phyloP scores from a whole-genome alignment of 768 basidiomycete genomes.

The Lactifluus piperatus region DNA sequence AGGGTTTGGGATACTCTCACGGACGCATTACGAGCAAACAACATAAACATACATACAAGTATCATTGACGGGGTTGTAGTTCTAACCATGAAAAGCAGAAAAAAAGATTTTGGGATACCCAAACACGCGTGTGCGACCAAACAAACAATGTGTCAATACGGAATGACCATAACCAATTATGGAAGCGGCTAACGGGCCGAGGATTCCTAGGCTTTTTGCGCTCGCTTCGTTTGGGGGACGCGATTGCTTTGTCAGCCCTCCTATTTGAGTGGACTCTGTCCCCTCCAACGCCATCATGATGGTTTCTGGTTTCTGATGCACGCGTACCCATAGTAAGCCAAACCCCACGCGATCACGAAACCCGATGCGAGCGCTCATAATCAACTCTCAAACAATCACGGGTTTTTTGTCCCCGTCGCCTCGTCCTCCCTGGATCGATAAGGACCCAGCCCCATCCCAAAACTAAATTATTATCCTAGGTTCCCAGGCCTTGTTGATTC shows the following conservation, averaged over 20 bases:
- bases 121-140: not conserved
- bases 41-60: constrained; percentile 11
- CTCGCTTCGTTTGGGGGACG: not conserved
- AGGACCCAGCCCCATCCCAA: not conserved
- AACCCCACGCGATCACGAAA: not conserved
- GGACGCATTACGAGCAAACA: constrained; percentile 11
- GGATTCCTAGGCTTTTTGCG: too few species aligned
- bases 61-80: constrained; percentile 14
- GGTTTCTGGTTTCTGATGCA: not conserved
- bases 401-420: too few species aligned
- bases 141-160: not conserved
- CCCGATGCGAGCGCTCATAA: not conserved
- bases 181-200: not conserved
- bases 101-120: not conserved
- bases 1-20: constrained; percentile 13
- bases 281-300: not conserved
- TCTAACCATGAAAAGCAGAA: constrained; percentile 2
- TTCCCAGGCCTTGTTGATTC: not conserved
- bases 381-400: too few species aligned
- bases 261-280: not conserved
- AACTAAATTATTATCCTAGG: not conserved
- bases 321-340: not conserved
- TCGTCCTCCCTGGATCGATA: too few species aligned
- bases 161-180: not conserved
- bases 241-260: not conserved